phyloP scores from a whole-genome alignment of 768 basidiomycete genomes.

The Tylopilus rubrobrunneus region DNA sequence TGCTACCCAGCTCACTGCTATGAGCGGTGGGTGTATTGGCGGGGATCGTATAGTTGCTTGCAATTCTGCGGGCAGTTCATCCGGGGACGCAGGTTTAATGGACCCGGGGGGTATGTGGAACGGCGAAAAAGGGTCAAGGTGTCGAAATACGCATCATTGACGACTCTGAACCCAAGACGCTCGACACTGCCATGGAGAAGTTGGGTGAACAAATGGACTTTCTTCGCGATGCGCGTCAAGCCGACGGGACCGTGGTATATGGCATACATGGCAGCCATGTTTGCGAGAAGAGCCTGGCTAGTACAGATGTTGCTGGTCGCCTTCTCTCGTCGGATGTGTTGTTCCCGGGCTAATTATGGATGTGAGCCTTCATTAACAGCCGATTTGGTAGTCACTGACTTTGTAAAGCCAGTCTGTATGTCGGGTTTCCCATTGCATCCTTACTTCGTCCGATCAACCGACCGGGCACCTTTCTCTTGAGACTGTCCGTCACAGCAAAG shows the following conservation, averaged over 20 bases:
- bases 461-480: conserved; percentile 99
- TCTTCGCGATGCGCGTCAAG: conserved; percentile 77
- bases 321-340: conserved; percentile 96
- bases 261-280: conserved; percentile 99
- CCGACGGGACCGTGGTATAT: conserved; percentile 94
- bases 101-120: too few species aligned
- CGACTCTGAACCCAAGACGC: conserved; percentile 66
- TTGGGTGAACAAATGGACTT: conserved; percentile 86
- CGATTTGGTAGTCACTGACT: conserved; percentile 50
- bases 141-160: conserved; percentile 83
- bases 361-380: conserved; percentile 7
- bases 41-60: too few species aligned
- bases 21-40: too few species aligned
- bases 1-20: too few species aligned
- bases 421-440: conserved; percentile 78
- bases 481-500: conserved; percentile 86
- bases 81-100: too few species aligned
- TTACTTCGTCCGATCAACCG: conserved; percentile 88
- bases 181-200: conserved; percentile 67
- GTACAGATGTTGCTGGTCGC: conserved; percentile 99
- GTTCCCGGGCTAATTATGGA: conserved; percentile 70
- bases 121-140: too few species aligned
- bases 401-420: conserved; percentile 91
- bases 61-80: too few species aligned
- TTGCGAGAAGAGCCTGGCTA: conserved; percentile 94